Percentiles rank a stretch among this genome's conserved stretches.
Evolutionary conservation across 176 grass and related monocot genomes (phyloP).

Genomic region (Oryza punctata): DNA sequence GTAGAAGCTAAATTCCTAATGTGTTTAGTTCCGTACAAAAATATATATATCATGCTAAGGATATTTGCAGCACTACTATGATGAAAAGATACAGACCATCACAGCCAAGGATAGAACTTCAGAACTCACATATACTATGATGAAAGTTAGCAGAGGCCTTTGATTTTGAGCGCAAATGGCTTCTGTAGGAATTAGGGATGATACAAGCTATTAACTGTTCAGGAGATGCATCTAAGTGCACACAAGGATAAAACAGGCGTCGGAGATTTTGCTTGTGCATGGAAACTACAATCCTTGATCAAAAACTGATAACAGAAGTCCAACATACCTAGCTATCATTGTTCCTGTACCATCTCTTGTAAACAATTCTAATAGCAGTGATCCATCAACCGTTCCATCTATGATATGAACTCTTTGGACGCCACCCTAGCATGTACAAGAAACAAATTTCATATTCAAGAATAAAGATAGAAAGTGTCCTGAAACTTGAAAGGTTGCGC

Average conservation of each 20-base stretch:
- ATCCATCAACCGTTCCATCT: slow-evolving; percentile 78
- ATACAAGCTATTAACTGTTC: slow-evolving; percentile 1
- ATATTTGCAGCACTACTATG: background rate
- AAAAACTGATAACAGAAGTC: background rate
- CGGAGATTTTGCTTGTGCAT: slow-evolving; percentile 12
- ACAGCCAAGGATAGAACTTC: slow-evolving; percentile 11
- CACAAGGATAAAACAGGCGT: slow-evolving; percentile 7
- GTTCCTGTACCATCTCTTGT: slow-evolving; percentile 96
- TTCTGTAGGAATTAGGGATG: background rate
- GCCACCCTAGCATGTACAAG: slow-evolving; percentile 61
- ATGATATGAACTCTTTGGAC: slow-evolving; percentile 98
- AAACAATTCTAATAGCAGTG: slow-evolving; percentile 93
- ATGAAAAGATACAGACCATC: background rate
- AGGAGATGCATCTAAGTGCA: background rate
- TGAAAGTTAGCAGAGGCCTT: background rate
- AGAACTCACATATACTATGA: background rate
- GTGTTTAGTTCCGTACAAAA: background rate
- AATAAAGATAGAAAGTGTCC: slow-evolving; percentile 12
- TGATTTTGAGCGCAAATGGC: slow-evolving; percentile 5
- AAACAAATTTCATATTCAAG: slow-evolving; percentile 28
- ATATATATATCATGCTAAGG: background rate
- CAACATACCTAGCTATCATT: slow-evolving; percentile 87
- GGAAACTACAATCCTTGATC: background rate
- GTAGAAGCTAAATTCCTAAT: slow-evolving; percentile 27
- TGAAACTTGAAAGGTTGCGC: slow-evolving; percentile 20